Conservation (phyloP, 148 eudicot species). For the Beta vulgaris region DNA sequence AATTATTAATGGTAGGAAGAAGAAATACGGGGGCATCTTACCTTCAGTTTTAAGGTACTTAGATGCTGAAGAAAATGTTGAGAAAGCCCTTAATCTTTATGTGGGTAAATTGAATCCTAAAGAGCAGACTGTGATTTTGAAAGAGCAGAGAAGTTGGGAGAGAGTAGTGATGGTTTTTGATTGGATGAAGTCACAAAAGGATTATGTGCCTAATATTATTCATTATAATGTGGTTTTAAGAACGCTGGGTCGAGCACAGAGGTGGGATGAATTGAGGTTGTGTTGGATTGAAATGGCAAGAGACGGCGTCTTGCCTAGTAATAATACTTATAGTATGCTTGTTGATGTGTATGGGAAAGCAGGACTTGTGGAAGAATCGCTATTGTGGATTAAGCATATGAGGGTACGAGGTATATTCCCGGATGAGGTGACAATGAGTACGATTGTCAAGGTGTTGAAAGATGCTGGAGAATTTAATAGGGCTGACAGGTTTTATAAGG, state of each 20-base stretch:
- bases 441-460: conserved; percentile 67
- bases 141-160: conserved; percentile 72
- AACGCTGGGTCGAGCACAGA: conserved; percentile 63
- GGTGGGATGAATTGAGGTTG: conserved; percentile 87
- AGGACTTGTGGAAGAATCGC: conserved; percentile 66
- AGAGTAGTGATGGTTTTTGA: conserved; percentile 71
- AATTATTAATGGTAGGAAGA: conserved; percentile 37
- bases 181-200: conserved; percentile 65
- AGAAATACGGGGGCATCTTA: conserved; percentile 57
- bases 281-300: conserved; percentile 90
- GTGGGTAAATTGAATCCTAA: conserved; percentile 58
- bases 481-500: conserved; percentile 73
- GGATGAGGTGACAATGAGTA: conserved; percentile 85
- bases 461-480: conserved; percentile 69
- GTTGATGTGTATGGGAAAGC: conserved; percentile 89
- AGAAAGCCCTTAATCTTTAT: conserved; percentile 48
- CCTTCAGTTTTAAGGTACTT: conserved; percentile 57
- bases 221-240: conserved; percentile 86
- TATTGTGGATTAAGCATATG: conserved; percentile 90
- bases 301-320: conserved; percentile 61
- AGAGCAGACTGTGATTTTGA: conserved; percentile 73
- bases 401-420: conserved; percentile 69
- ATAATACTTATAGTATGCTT: conserved; percentile 82
- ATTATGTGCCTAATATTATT: conserved; percentile 68
- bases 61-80: conserved; percentile 50